These are phyloP conservation scores for Tetrahymena thermophila DNA, from an alignment of 73 alveolate genomes.

Conservation along the genomic window DNA sequence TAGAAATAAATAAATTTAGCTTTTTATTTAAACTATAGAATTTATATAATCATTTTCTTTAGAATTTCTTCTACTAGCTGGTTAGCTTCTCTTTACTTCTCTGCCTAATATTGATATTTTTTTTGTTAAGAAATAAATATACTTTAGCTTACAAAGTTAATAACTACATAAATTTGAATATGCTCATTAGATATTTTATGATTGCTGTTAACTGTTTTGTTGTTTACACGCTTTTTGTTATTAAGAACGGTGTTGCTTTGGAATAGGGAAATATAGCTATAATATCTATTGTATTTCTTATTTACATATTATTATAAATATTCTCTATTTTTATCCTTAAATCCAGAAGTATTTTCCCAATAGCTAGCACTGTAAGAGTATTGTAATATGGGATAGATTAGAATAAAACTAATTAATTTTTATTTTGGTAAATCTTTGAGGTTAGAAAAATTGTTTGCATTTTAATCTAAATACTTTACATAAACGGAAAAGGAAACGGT, in stretches of 20 bases:
- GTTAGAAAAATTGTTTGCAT: not conserved
- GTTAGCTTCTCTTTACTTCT: not conserved
- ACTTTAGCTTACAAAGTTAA: not conserved
- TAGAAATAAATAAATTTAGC: not conserved
- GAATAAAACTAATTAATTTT: not conserved
- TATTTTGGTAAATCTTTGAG: not conserved
- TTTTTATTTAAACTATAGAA: not conserved
- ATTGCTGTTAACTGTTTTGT: not conserved
- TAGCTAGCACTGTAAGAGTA: not conserved
- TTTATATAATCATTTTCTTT: not conserved
- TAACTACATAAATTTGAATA: not conserved
- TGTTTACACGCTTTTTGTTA: not conserved
- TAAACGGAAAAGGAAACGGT: not conserved
- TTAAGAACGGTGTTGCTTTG: not conserved
- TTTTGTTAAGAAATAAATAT: not conserved
- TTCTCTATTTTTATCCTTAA: not conserved
- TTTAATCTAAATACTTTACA: not conserved
- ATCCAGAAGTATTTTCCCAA: not conserved
- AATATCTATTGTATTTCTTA: not conserved
- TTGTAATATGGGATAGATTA: not conserved
- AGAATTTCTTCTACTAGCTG: not conserved
- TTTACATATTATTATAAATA: too few species aligned
- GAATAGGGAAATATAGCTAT: not conserved
- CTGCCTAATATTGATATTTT: not conserved
- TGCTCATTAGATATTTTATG: not conserved